Evolutionary conservation across 164 flowering plant genomes (phyloP).

Genomic region (Akebia trifoliata): DNA sequence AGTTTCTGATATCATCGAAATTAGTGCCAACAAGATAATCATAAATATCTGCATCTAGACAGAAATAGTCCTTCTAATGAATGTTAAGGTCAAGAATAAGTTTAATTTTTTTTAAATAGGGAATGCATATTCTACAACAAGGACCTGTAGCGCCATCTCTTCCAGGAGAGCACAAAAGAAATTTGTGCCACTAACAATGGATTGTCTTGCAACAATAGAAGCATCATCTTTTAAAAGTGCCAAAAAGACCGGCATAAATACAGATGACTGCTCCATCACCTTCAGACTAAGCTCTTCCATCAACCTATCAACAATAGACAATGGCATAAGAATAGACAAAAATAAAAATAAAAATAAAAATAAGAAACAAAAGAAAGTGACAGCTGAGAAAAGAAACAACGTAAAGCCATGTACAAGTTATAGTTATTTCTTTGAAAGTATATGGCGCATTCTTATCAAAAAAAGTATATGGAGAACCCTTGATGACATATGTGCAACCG

Average conservation of each 20-base stretch:
- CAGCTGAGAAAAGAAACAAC: no score
- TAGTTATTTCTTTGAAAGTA: background rate
- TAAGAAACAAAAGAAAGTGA: background rate
- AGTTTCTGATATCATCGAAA: background rate
- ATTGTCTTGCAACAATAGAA: slow-evolving; percentile 53
- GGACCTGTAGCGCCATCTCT: slow-evolving; percentile 78
- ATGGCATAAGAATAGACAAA: background rate
- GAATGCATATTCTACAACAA: background rate
- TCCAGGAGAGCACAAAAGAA: slow-evolving; percentile 51
- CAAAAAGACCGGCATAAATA: slow-evolving; percentile 55
- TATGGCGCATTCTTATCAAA: background rate
- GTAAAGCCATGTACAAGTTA: no score
- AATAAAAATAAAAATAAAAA: background rate
- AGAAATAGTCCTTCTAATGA: background rate
- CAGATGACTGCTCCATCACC: slow-evolving; percentile 48
- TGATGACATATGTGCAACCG: background rate
- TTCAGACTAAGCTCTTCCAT: slow-evolving; percentile 62
- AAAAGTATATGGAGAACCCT: background rate
- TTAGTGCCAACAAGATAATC: background rate
- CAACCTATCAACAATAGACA: slow-evolving; percentile 44
- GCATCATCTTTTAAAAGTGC: slow-evolving; percentile 48
- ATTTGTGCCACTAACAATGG: slow-evolving; percentile 59
- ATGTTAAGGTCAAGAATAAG: background rate
- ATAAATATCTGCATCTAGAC: background rate
- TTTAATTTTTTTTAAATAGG: background rate